phyloP scores from a whole-genome alignment of 768 basidiomycete species.

The Pholiota microspora region DNA sequence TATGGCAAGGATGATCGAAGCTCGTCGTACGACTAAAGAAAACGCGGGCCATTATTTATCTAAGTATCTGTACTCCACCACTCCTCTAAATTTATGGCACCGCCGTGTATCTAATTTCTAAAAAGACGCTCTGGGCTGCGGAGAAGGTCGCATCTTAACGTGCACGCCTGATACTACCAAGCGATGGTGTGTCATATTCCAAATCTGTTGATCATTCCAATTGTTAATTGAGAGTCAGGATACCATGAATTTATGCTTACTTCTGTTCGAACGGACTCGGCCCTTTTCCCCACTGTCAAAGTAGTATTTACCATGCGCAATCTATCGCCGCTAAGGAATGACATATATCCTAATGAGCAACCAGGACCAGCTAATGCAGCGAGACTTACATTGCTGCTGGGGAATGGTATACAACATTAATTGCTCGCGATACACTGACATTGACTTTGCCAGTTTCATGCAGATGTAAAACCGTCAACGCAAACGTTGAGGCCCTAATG shows the following conservation, averaged over 20 bases:
- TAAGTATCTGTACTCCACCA: no score
- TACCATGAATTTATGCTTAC: constrained; percentile 22
- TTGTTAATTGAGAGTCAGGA: not conserved
- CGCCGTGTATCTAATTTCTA: no score
- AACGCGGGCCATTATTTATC: no score
- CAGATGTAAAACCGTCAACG: constrained; percentile 35
- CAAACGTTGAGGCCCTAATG: constrained; percentile 46
- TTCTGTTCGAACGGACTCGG: constrained; percentile 48
- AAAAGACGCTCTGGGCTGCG: constrained; percentile 11
- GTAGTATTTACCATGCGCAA: constrained; percentile 53
- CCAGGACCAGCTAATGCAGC: not conserved
- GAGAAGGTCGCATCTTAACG: constrained; percentile 50
- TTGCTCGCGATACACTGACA: constrained; percentile 45
- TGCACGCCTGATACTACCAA: constrained; percentile 53
- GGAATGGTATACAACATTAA: constrained; percentile 54
- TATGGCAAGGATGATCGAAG: no score
- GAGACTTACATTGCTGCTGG: constrained; percentile 46
- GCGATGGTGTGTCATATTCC: constrained; percentile 50
- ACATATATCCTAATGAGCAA: not conserved
- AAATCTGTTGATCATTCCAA: constrained; percentile 37
- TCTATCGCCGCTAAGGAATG: constrained; percentile 40
- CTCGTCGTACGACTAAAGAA: no score
- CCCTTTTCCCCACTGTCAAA: constrained; percentile 44
- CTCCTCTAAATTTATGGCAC: not conserved
- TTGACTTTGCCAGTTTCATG: constrained; percentile 22